Evolutionary conservation across 805 yeast species (phyloP).

Genomic region (Kuraishia piskuri): DNA sequence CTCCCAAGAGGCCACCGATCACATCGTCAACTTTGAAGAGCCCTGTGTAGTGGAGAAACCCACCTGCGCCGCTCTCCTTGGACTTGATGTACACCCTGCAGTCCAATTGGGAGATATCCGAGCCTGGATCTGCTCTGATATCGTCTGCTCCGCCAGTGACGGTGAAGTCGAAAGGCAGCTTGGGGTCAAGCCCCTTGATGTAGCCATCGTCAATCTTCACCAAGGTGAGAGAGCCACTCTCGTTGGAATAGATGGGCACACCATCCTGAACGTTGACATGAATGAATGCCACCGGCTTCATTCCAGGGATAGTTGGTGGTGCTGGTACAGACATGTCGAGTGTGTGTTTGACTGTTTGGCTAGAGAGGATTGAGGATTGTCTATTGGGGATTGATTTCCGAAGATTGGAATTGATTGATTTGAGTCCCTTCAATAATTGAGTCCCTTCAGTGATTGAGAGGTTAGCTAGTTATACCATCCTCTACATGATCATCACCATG

Average conservation of each 20-base stretch:
- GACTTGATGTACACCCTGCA: conserved; percentile 41
- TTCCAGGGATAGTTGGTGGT: conserved; percentile 9
- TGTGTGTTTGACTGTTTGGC: too few species aligned
- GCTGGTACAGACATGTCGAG: neutral
- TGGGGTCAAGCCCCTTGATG: conserved; percentile 26
- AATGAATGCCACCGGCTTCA: conserved; percentile 29
- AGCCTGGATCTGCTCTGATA: conserved; percentile 26
- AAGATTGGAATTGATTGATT: too few species aligned
- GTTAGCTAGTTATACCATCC: too few species aligned
- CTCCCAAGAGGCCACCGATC: conserved; percentile 26
- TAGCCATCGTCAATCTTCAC: conserved; percentile 27
- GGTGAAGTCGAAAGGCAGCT: conserved; percentile 29
- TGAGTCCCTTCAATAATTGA: too few species aligned
- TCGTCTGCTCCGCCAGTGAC: conserved; percentile 39
- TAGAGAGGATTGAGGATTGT: neutral
- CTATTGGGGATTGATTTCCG: too few species aligned
- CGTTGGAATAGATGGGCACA: conserved; percentile 16
- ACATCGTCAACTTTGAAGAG: conserved; percentile 30
- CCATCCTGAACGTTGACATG: conserved; percentile 27
- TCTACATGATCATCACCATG: too few species aligned
- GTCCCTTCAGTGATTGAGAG: too few species aligned
- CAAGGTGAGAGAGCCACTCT: conserved; percentile 16
- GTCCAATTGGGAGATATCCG: conserved; percentile 28
- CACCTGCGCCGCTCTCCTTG: conserved; percentile 29
- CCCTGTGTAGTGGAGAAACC: conserved; percentile 39